Conservation (phyloP, 306 rosid genomes). For the Myrica gale region DNA sequence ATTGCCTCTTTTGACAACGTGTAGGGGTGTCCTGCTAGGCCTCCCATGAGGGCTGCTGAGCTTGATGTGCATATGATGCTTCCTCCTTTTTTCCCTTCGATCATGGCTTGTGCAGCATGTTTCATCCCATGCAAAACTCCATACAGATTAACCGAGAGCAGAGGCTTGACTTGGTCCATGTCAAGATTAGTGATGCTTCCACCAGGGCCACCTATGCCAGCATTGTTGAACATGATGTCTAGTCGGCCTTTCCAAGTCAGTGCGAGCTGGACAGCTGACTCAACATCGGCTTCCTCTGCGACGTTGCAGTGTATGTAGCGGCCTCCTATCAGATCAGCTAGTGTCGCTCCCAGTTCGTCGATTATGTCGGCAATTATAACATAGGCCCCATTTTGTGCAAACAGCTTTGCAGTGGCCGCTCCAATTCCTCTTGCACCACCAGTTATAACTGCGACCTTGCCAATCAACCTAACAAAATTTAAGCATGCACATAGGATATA, state of each 20-base stretch:
- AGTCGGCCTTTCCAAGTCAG: conserved; percentile 62
- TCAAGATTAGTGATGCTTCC: conserved; percentile 62
- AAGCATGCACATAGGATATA: not conserved
- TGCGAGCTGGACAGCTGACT: conserved; percentile 60
- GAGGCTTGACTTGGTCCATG: conserved; percentile 41
- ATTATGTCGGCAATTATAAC: conserved; percentile 74
- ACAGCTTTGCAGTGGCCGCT: conserved; percentile 67
- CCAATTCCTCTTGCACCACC: conserved; percentile 94
- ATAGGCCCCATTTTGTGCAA: conserved; percentile 64
- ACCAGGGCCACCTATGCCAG: conserved; percentile 55
- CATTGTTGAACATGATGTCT: conserved; percentile 82
- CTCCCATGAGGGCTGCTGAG: conserved; percentile 68
- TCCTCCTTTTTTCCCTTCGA: conserved; percentile 47
- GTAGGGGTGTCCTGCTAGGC: conserved; percentile 62
- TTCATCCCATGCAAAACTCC: conserved; percentile 75
- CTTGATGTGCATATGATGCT: conserved; percentile 78
- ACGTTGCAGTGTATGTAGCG: conserved; percentile 79
- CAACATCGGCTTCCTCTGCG: conserved; percentile 60
- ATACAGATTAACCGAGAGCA: conserved; percentile 47
- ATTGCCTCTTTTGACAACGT: conserved; percentile 67
- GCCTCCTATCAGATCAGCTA: conserved; percentile 56
- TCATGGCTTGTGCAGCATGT: conserved; percentile 73
- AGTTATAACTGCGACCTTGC: conserved; percentile 68
- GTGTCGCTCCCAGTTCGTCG: conserved; percentile 51
- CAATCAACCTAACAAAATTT: conserved; percentile 39